These are phyloP conservation scores for Esteya vermicola DNA, from an alignment of 2,329 filamentous ascomycete genomes.

Conservation along the genomic window DNA sequence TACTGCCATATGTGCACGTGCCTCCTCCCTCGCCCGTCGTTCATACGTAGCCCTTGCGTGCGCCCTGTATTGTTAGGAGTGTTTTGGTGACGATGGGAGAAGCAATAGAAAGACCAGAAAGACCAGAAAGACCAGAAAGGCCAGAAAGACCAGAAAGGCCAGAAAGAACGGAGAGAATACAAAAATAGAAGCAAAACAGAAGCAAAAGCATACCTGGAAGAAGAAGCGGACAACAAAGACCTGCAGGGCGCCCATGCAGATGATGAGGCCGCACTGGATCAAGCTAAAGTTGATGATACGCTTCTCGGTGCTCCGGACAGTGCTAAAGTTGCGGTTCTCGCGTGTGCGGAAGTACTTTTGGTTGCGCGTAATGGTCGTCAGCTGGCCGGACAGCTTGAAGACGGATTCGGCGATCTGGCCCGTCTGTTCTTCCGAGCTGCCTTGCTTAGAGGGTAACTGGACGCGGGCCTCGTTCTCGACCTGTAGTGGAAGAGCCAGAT, in stretches of 20 bases:
- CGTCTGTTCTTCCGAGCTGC: slow-evolving; percentile 78
- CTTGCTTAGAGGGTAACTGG: slow-evolving; percentile 75
- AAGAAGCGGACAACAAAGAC: slow-evolving; percentile 98
- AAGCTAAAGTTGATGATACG: slow-evolving; percentile 96
- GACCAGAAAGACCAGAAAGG: too few relatives aligned
- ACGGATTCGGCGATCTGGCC: slow-evolving; percentile 82
- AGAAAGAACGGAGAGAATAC: too few relatives aligned
- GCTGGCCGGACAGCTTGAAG: slow-evolving; percentile 82
- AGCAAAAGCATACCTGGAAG: slow-evolving; percentile 56
- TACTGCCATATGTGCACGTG: neutral
- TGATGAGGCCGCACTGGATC: slow-evolving; percentile 80
- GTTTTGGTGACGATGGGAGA: neutral
- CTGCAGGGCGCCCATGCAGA: slow-evolving; percentile 90
- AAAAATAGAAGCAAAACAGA: too few relatives aligned
- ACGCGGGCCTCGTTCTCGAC: slow-evolving; percentile 82
- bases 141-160: too few relatives aligned
- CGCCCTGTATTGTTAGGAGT: slow-evolving; percentile 28
- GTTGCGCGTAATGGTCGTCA: slow-evolving; percentile 89
- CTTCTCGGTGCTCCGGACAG: slow-evolving; percentile 86
- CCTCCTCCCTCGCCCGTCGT: slow-evolving; percentile 7
- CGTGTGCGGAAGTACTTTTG: slow-evolving; percentile 99
- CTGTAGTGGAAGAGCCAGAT: slow-evolving; percentile 26
- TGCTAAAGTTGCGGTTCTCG: slow-evolving; percentile 98
- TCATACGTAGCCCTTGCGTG: slow-evolving; percentile 56
- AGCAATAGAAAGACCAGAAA: too few relatives aligned